Conservation (phyloP, 306 rosid genomes). For the Ormosia emarginata region DNA sequence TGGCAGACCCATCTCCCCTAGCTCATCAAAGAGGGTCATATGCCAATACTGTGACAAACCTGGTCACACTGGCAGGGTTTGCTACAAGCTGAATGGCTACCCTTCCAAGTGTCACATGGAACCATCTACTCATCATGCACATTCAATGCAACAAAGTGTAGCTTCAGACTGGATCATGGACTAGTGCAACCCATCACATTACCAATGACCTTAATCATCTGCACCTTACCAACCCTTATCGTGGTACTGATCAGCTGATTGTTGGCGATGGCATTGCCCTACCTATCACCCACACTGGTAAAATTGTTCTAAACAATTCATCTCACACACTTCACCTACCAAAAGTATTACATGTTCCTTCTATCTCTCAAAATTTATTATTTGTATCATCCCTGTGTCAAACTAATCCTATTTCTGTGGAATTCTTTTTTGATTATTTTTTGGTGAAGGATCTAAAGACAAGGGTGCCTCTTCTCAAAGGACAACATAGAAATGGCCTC, state of each 20-base stretch:
- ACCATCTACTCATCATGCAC: not conserved
- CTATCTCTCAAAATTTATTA: not conserved
- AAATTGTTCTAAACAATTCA: too few species aligned
- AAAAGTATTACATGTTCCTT: not conserved
- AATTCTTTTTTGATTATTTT: too few species aligned
- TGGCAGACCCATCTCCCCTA: not conserved
- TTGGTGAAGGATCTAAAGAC: not conserved
- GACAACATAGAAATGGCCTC: too few species aligned
- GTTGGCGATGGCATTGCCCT: not conserved
- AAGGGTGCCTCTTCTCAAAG: not conserved
- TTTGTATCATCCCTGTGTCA: not conserved
- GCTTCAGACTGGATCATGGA: too few species aligned
- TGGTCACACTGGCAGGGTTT: not conserved
- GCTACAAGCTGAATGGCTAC: not conserved
- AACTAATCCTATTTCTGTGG: not conserved
- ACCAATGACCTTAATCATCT: not conserved
- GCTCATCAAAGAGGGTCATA: not conserved
- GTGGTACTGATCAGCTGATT: not conserved
- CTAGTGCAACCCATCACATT: not conserved
- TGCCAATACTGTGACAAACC: not conserved
- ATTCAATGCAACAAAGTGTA: too few species aligned
- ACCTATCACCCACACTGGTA: not conserved
- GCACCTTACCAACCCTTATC: not conserved
- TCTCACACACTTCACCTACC: too few species aligned
- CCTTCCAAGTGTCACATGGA: not conserved